Evolutionary conservation across 179 eudicot genomes (phyloP).

Genomic region (Silene coronaria): DNA sequence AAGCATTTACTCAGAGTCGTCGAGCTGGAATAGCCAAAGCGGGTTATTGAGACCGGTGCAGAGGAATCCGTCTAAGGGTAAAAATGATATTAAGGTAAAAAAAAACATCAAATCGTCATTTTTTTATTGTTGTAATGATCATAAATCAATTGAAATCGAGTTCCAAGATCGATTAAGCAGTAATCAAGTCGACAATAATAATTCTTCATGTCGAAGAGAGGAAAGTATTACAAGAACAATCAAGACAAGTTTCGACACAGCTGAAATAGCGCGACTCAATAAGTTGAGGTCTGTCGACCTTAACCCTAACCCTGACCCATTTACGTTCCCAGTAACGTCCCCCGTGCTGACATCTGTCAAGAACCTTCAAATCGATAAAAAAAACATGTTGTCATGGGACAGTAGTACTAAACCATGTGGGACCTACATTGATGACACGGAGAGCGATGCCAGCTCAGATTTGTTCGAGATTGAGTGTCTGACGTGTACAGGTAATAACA

Average conservation of each 20-base stretch:
- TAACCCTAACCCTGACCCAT: background rate
- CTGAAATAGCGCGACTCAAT: constrained; percentile 12
- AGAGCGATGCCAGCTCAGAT: constrained; percentile 78
- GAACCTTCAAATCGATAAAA: too few relatives aligned
- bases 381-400: too few relatives aligned
- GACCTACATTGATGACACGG: constrained; percentile 28
- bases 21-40: constrained; percentile 63
- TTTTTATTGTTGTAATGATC: constrained; percentile 46
- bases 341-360: constrained; percentile 6
- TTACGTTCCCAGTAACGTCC: background rate
- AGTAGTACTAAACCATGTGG: constrained; percentile 2
- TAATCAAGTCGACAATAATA: background rate
- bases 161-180: constrained; percentile 23
- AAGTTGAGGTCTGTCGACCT: background rate
- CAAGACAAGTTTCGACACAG: constrained; percentile 15
- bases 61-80: constrained; percentile 26
- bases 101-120: constrained; percentile 24
- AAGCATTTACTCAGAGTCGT: constrained; percentile 50
- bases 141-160: constrained; percentile 39
- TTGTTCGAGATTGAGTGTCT: constrained; percentile 74
- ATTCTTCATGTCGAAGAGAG: background rate
- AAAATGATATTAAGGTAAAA: constrained; percentile 18
- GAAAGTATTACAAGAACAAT: constrained; percentile 7
- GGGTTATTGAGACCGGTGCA: constrained; percentile 30
- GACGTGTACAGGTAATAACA: constrained; percentile 30